These are phyloP conservation scores for Pichia sp. DNA, from an alignment of 1,139 yeast genomes.

Conservation along the genomic window DNA sequence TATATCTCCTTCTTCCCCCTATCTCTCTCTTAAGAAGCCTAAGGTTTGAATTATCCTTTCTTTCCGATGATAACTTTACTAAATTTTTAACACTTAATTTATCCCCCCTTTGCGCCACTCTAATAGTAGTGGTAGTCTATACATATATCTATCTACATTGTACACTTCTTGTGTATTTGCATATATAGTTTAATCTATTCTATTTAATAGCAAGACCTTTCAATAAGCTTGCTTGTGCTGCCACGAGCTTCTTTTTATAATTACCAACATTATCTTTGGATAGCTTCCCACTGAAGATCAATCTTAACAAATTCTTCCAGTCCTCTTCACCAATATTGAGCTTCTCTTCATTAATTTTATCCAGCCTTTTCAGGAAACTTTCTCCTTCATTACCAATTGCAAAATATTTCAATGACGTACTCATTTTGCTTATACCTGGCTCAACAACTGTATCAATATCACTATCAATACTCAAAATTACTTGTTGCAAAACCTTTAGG, in stretches of 20 bases:
- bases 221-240: conserved; percentile 12
- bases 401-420: conserved; percentile 47
- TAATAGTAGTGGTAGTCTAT: neutral
- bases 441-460: conserved; percentile 20
- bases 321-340: conserved; percentile 27
- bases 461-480: conserved; percentile 54
- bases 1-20: neutral
- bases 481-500: conserved; percentile 68
- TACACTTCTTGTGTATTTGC: neutral
- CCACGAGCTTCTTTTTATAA: conserved; percentile 10
- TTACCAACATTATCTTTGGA: conserved; percentile 18
- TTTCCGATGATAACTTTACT: neutral
- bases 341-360: conserved; percentile 5
- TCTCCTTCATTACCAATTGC: conserved; percentile 17
- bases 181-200: neutral
- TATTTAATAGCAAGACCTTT: conserved; percentile 4
- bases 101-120: neutral
- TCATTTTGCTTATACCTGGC: conserved; percentile 2
- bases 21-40: conserved; percentile 9
- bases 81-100: neutral
- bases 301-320: conserved; percentile 35
- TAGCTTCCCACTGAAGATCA: conserved; percentile 41
- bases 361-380: conserved; percentile 6
- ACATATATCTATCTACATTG: no score
- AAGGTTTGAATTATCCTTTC: neutral